These are phyloP conservation scores for Polyporus arcularius DNA, from an alignment of 768 basidiomycete species.

Conservation along the genomic window DNA sequence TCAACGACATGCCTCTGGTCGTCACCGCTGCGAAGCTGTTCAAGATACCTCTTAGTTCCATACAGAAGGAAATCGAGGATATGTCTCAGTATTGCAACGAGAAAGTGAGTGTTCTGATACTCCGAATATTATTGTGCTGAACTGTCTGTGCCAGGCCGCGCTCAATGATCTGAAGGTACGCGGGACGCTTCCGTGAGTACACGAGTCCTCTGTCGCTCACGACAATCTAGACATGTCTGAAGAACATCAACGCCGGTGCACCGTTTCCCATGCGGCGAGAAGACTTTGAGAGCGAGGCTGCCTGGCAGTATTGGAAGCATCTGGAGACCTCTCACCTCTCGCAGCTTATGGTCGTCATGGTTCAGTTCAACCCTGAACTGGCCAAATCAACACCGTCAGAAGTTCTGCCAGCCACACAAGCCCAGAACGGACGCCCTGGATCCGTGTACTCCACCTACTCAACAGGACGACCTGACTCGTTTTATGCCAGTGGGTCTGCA, in stretches of 20 bases:
- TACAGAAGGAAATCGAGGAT: conserved; percentile 75
- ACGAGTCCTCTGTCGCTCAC: conserved; percentile 10
- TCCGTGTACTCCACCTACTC: conserved; percentile 50
- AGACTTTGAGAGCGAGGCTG: conserved; percentile 82
- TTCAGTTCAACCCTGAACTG: conserved; percentile 82
- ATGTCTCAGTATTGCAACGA: conserved; percentile 69
- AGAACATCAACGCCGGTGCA: conserved; percentile 83
- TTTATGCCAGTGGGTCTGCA: conserved; percentile 24
- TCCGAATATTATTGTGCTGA: neutral
- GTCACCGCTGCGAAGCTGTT: conserved; percentile 69
- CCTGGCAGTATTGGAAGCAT: conserved; percentile 83
- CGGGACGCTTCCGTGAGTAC: conserved; percentile 1
- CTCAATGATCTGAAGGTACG: conserved; percentile 82
- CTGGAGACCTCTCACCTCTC: conserved; percentile 83
- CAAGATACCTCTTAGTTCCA: conserved; percentile 65
- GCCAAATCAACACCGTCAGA: conserved; percentile 76
- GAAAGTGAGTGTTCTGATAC: conserved; percentile 49
- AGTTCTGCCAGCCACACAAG: conserved; percentile 35
- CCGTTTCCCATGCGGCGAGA: conserved; percentile 84
- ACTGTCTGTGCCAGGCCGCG: conserved; percentile 58
- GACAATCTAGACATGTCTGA: conserved; percentile 72
- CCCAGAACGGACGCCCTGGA: conserved; percentile 47
- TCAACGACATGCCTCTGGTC: conserved; percentile 81
- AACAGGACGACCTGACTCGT: conserved; percentile 25
- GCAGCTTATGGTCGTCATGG: conserved; percentile 86